These are phyloP conservation scores for Talaromyces trachyspermus DNA, from an alignment of 495 filamentous ascomycete species.

Conservation along the genomic window DNA sequence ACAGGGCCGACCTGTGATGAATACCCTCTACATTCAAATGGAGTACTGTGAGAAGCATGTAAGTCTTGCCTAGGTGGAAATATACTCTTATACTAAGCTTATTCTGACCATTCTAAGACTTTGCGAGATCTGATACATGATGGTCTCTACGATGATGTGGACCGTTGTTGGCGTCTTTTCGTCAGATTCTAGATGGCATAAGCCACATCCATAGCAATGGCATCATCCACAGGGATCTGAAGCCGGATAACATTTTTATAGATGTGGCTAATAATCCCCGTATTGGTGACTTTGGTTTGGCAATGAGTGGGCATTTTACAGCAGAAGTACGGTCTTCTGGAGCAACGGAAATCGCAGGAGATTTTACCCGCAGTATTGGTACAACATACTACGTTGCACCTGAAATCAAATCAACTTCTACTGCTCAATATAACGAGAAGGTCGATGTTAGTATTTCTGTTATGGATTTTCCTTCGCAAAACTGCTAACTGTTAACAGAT, in stretches of 20 bases:
- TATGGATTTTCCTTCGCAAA: conserved; percentile 8
- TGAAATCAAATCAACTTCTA: conserved; percentile 66
- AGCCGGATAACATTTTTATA: conserved; percentile 97
- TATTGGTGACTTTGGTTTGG: conserved; percentile 94
- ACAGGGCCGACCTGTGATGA: conserved; percentile 36
- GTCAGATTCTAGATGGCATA: conserved; percentile 86
- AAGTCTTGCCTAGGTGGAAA: conserved; percentile 18
- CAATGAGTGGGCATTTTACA: conserved; percentile 74
- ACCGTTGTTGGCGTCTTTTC: conserved; percentile 85
- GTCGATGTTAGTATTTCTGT: conserved; percentile 64
- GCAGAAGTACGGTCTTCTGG: conserved; percentile 41
- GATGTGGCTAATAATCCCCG: conserved; percentile 82
- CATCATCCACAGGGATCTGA: conserved; percentile 95
- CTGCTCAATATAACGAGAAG: conserved; percentile 79
- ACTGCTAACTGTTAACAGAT: conserved; percentile 45
- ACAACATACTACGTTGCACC: conserved; percentile 93
- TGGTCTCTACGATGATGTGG: conserved; percentile 59
- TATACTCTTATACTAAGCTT: not conserved
- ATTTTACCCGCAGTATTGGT: conserved; percentile 83
- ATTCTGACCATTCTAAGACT: conserved; percentile 45
- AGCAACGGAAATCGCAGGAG: conserved; percentile 41
- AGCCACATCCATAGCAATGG: conserved; percentile 84
- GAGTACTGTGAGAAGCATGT: conserved; percentile 93
- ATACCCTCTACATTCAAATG: conserved; percentile 83
- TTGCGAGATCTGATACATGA: conserved; percentile 83